These are phyloP conservation scores for Pythium periplocum DNA, from an alignment of 352 stramenopile genomes.

Conservation along the genomic window DNA sequence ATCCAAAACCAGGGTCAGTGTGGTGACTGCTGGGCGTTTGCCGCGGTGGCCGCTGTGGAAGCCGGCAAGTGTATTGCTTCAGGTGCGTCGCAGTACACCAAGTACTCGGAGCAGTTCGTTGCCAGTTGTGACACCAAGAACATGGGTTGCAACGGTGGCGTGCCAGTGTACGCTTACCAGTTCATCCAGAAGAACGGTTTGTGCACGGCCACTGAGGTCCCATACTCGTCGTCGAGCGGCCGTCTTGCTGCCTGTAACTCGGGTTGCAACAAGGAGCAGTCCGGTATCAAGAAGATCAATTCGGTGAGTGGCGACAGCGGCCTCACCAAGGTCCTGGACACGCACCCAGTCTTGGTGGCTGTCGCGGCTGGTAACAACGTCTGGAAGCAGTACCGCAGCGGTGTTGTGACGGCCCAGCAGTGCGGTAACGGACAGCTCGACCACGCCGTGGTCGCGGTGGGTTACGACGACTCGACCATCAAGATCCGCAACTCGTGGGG, in stretches of 20 bases:
- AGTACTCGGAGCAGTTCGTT: constrained; percentile 91
- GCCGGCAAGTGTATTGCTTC: constrained; percentile 80
- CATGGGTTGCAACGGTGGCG: constrained; percentile 89
- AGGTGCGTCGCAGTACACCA: constrained; percentile 50
- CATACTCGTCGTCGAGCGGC: constrained; percentile 49
- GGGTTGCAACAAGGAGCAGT: constrained; percentile 8
- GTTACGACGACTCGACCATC: constrained; percentile 84
- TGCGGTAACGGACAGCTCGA: constrained; percentile 87
- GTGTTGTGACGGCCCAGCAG: constrained; percentile 64
- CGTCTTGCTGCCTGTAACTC: constrained; percentile 6
- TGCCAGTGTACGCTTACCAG: constrained; percentile 87
- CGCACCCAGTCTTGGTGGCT: constrained; percentile 92
- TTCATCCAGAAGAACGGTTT: constrained; percentile 88
- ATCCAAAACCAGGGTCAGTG: constrained; percentile 90
- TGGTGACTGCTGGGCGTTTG: constrained; percentile 98
- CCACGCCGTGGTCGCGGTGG: constrained; percentile 95
- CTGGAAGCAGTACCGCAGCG: constrained; percentile 97
- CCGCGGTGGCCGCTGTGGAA: constrained; percentile 87
- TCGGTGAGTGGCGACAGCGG: constrained; percentile 36
- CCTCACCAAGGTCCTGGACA: constrained; percentile 82
- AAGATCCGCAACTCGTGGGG: constrained; percentile 98
- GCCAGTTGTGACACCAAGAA: constrained; percentile 88
- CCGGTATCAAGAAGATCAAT: constrained; percentile 4
- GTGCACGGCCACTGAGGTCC: constrained; percentile 69
- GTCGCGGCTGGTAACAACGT: constrained; percentile 90